Evolutionary conservation across 768 basidiomycete genomes (phyloP).

Genomic region (Macrolepiota albuminosa): DNA sequence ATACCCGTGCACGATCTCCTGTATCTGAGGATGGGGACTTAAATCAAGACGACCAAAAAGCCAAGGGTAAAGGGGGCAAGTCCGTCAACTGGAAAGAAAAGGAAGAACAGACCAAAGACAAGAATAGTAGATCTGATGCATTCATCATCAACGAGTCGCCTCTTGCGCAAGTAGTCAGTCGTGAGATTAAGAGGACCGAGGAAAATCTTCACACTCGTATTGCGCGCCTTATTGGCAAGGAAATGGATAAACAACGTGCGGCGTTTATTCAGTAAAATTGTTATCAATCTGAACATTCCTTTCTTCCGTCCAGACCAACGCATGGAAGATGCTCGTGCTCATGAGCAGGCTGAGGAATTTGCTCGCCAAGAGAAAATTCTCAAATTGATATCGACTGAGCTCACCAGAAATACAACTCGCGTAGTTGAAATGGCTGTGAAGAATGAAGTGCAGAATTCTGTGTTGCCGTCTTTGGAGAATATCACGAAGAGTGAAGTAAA

Average conservation of each 20-base stretch:
- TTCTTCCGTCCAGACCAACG: conserved; percentile 58
- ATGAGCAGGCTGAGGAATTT: conserved; percentile 78
- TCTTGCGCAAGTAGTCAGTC: conserved; percentile 55
- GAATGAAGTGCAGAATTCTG: conserved; percentile 77
- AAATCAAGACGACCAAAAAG: conserved; percentile 54
- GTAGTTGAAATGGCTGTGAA: conserved; percentile 90
- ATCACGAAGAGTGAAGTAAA: conserved; percentile 83
- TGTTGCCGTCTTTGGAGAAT: conserved; percentile 75
- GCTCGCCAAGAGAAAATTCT: conserved; percentile 84
- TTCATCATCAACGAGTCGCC: conserved; percentile 44
- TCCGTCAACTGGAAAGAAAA: conserved; percentile 51
- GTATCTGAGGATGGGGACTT: conserved; percentile 72
- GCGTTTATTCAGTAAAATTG: conserved; percentile 14
- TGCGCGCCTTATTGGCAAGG: conserved; percentile 75
- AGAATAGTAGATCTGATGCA: conserved; percentile 28
- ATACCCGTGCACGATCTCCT: conserved; percentile 56
- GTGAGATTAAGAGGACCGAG: conserved; percentile 82
- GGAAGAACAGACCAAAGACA: conserved; percentile 33
- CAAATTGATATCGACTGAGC: conserved; percentile 81
- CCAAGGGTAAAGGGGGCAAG: conserved; percentile 57
- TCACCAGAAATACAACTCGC: conserved; percentile 83
- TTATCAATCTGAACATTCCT: not conserved
- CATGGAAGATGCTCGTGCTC: conserved; percentile 73
- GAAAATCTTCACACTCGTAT: conserved; percentile 73
- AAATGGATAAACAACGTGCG: conserved; percentile 89